Evolutionary conservation across 2,329 filamentous ascomycete species (phyloP).

Genomic region (Fusarium lyarnte): DNA sequence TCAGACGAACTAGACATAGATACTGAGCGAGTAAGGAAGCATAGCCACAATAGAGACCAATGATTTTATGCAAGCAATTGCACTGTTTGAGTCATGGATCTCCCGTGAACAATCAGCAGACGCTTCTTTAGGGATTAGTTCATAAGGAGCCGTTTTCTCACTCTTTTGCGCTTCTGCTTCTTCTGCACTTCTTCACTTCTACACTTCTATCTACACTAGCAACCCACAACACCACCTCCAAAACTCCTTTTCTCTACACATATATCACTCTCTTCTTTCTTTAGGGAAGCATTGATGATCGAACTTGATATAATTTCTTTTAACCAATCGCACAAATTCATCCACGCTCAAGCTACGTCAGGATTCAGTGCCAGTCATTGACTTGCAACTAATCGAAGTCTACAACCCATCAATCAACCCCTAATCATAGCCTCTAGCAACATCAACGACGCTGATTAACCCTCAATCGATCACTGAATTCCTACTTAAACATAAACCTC

Average conservation of each 20-base stretch:
- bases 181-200: neutral
- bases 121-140: neutral
- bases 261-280: neutral
- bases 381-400: neutral
- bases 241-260: neutral
- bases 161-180: constrained; percentile 2
- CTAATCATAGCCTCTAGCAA: neutral
- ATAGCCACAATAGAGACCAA: neutral
- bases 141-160: constrained; percentile 10
- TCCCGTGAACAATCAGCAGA: constrained; percentile 23
- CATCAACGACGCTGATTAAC: constrained; percentile 14
- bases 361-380: constrained; percentile 1
- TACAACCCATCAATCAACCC: neutral
- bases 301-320: neutral
- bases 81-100: constrained; percentile 26
- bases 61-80: constrained; percentile 8
- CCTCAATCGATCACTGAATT: neutral
- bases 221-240: neutral
- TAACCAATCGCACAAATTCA: neutral
- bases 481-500: neutral
- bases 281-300: neutral
- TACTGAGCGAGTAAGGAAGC: constrained; percentile 2
- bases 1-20: constrained; percentile 14
- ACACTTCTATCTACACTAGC: neutral
- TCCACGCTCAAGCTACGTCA: neutral